Evolutionary conservation across 352 stramenopile genomes (phyloP), one percentile per base, ranked within the genome.

Genomic region (Phytophthora kernoviae): DNA sequence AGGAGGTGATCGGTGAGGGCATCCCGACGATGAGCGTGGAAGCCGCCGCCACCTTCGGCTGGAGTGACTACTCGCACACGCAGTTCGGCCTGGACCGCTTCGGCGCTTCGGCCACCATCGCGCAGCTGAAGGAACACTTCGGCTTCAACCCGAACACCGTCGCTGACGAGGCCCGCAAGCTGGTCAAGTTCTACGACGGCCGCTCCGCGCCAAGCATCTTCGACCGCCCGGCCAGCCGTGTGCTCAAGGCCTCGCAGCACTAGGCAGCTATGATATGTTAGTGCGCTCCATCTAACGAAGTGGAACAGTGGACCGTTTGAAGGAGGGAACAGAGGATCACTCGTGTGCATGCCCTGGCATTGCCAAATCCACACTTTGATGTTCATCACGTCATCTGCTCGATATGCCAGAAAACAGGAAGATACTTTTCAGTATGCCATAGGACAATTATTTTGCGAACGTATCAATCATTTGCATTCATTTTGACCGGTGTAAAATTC

Each of bases 21-120:
- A 86, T 98, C 55, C 97, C 97, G 6, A 85, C 97, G 3, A 76
- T 99, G 57, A 96, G 89, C 58, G 93, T 99, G 15, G 98, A 99
- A 71, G 98, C 98, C 36, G 89, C 90, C 12, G 70, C 88, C 20
- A 93, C 89, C 21, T 89, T 97, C 65, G 97, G 97, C 68, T 99
- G 97, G 97, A 79, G 88, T 72, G 91, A 96, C 60, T 99, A 98
- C 79, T 94, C 91, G 56, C 97, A 99, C 84, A 75, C 87, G 44
- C 93, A 98, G 65, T 98, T 96, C 52, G 88, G 90, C 37, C 69
- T 97, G 11, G 73, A 93, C 72, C 89, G 85, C 65, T 98, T 97
- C 64, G 91, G 91, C 33, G 75, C 88, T 18, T 97, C 90, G 43
- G 92, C 81, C 51, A 95, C 90, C 34, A 96, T 89, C 52, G 77